A percentile compares a stretch with the other conserved stretches of the same genome.
Conservation (phyloP, 2,329 filamentous ascomycete genomes). For the Colletotrichum sp. region DNA sequence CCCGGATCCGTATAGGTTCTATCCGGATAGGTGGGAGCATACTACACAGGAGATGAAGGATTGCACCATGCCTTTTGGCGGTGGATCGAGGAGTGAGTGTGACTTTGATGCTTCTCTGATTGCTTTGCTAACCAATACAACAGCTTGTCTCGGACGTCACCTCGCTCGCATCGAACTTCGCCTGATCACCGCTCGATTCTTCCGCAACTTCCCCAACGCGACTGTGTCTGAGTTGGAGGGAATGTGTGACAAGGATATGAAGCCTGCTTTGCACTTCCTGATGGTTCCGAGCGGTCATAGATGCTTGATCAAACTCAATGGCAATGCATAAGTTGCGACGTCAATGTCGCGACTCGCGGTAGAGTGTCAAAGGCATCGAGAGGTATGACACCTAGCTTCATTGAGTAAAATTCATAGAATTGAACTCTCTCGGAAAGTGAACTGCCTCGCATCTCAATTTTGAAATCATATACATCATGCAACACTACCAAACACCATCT, state of each 20-base stretch:
- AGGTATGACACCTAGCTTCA: too few relatives aligned
- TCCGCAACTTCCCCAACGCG: constrained; percentile 47
- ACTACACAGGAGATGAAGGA: constrained; percentile 45
- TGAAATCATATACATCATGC: background rate
- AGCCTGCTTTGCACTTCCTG: constrained; percentile 35
- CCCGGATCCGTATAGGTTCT: constrained; percentile 37
- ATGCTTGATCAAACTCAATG: constrained; percentile 28
- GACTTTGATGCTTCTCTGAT: too few relatives aligned
- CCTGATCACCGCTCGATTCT: constrained; percentile 56
- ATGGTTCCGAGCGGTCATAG: constrained; percentile 33
- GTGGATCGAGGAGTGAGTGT: constrained; percentile 37
- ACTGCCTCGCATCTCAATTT: background rate
- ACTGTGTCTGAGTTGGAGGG: constrained; percentile 30
- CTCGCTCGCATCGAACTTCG: constrained; percentile 63
- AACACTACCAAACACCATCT: background rate
- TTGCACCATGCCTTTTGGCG: constrained; percentile 57
- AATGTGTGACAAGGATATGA: constrained; percentile 42
- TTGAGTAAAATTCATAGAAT: rapidly evolving
- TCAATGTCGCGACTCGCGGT: too few relatives aligned
- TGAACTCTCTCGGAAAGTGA: background rate
- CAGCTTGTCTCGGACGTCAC: constrained; percentile 59
- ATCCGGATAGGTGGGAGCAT: background rate
- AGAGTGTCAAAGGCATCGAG: too few relatives aligned
- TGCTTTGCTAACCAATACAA: rapidly evolving
- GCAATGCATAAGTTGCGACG: background rate